Conservation (phyloP, 805 yeast species). For the Ogataea naganishii region DNA sequence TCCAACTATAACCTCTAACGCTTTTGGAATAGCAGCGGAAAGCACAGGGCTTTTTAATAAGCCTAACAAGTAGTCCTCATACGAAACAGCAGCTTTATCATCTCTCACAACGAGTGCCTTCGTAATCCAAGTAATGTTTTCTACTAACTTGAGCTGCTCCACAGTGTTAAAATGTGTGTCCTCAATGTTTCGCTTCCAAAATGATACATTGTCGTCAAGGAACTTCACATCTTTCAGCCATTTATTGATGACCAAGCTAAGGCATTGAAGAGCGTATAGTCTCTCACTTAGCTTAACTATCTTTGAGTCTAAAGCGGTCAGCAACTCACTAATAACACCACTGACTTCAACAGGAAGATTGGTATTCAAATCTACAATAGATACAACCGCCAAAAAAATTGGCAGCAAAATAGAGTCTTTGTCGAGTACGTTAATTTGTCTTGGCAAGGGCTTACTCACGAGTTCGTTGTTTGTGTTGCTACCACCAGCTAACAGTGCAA, state of each 20-base stretch:
- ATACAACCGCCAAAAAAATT: conserved; percentile 35
- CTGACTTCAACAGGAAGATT: conserved; percentile 14
- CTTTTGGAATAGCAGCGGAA: conserved; percentile 37
- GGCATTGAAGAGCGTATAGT: conserved; percentile 46
- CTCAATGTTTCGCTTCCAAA: conserved; percentile 1
- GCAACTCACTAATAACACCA: conserved; percentile 10
- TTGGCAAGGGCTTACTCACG: conserved; percentile 10
- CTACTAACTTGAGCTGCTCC: conserved; percentile 29
- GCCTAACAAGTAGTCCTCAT: conserved; percentile 25
- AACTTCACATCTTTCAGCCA: conserved; percentile 26
- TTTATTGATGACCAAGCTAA: conserved; percentile 51
- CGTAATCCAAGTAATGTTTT: conserved; percentile 57
- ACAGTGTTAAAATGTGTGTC: conserved; percentile 3
- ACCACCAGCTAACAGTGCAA: conserved; percentile 26
- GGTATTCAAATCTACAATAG: conserved; percentile 40
- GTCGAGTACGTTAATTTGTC: conserved; percentile 13
- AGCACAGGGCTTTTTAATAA: conserved; percentile 23
- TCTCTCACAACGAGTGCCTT: conserved; percentile 61
- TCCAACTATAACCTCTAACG: conserved; percentile 57
- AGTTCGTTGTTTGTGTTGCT: conserved; percentile 5
- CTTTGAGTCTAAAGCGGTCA: conserved; percentile 7
- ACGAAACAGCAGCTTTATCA: conserved; percentile 29
- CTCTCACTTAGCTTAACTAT: conserved; percentile 26
- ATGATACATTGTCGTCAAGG: conserved; percentile 8
- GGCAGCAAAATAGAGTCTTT: conserved; percentile 27